Percentiles rank a stretch among this genome's conserved stretches.
Conservation (phyloP, 495 filamentous ascomycete genomes). For the Penicillium silybi region DNA sequence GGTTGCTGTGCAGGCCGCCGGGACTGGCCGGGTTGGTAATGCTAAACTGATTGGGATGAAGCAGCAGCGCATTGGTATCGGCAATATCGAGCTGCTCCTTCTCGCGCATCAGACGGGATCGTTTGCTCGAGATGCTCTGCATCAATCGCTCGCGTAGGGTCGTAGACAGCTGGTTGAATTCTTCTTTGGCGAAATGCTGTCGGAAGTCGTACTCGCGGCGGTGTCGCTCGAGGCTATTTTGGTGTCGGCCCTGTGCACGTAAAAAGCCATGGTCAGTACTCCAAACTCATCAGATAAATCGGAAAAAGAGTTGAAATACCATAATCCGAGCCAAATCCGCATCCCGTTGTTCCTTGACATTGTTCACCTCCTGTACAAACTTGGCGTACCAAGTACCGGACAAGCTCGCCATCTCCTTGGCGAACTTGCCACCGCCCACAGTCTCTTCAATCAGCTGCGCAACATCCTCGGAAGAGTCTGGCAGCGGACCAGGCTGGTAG, state of each 20-base stretch:
- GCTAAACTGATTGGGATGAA: slow-evolving; percentile 90
- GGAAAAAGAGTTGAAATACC: slow-evolving; percentile 49
- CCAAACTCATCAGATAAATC: background rate
- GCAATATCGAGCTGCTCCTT: slow-evolving; percentile 86
- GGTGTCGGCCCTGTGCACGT: slow-evolving; percentile 35
- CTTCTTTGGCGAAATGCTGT: slow-evolving; percentile 71
- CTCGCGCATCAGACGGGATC: slow-evolving; percentile 72
- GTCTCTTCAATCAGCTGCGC: slow-evolving; percentile 58
- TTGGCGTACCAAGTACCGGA: slow-evolving; percentile 76
- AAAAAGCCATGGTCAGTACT: slow-evolving; percentile 4
- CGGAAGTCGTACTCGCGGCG: slow-evolving; percentile 45
- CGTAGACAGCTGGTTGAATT: slow-evolving; percentile 69
- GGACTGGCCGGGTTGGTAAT: slow-evolving; percentile 76
- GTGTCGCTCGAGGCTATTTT: slow-evolving; percentile 38
- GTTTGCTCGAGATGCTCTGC: slow-evolving; percentile 70
- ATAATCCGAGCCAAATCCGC: slow-evolving; percentile 67
- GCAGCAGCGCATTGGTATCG: slow-evolving; percentile 80
- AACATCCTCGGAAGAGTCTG: slow-evolving; percentile 65
- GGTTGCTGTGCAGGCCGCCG: slow-evolving; percentile 72
- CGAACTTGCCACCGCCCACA: slow-evolving; percentile 50
- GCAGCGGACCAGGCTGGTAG: slow-evolving; percentile 66
- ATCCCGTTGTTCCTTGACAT: slow-evolving; percentile 79
- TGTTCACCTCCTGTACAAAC: slow-evolving; percentile 81
- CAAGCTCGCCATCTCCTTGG: slow-evolving; percentile 56
- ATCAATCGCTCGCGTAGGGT: slow-evolving; percentile 84